Evolutionary conservation across 768 basidiomycete genomes (phyloP).

Genomic region (Suillus placidus): DNA sequence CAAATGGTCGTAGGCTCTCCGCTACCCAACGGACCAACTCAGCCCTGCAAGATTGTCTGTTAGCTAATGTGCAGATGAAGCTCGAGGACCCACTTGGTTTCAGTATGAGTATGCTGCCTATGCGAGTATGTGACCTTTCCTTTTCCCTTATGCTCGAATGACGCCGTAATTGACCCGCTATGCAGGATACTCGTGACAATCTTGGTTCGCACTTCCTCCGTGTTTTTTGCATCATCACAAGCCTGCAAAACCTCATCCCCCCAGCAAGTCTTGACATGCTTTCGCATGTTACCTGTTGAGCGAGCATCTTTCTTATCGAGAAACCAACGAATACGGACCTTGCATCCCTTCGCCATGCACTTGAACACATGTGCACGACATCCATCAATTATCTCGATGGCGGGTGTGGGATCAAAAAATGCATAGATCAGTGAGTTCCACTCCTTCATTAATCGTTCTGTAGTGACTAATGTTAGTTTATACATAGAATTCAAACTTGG

Average conservation of each 20-base stretch:
- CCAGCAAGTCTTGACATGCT: conserved; percentile 39
- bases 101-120: conserved; percentile 23
- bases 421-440: no score
- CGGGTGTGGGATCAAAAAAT: no score
- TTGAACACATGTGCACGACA: no score
- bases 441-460: no score
- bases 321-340: no score
- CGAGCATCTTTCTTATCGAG: conserved; percentile 29
- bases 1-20: conserved; percentile 35
- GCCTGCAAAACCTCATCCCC: conserved; percentile 23
- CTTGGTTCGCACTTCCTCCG: not conserved
- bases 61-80: not conserved
- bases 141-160: conserved; percentile 31
- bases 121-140: conserved; percentile 34
- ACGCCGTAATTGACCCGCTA: conserved; percentile 25
- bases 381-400: no score
- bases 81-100: conserved; percentile 22
- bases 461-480: no score
- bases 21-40: conserved; percentile 39
- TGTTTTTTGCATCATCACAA: conserved; percentile 21
- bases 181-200: conserved; percentile 1
- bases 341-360: no score
- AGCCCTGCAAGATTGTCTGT: conserved; percentile 19
- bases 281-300: conserved; percentile 34
- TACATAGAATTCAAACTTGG: no score